Base-by-base conservation (phyloP, 2,329 filamentous ascomycete species). In the Talaromyces sp. region DNA sequence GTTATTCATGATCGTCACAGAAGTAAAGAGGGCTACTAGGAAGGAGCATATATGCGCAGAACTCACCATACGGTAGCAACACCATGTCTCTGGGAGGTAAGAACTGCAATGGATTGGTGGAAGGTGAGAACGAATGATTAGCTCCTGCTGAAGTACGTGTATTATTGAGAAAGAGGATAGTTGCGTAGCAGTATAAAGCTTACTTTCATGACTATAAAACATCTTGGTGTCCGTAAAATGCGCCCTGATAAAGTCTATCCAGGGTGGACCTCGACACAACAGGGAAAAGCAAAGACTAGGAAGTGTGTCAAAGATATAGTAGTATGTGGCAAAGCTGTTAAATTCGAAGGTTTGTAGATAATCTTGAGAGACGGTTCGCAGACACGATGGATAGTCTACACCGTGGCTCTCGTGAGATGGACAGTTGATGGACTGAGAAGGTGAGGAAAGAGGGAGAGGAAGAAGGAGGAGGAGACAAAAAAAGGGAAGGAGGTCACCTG, bases 141-240 rank as follows among this genome's bases (percentile, higher is more conserved):
- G 36, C 45, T 33, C 31, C 22, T 43, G 39, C 45, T 52, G 28
- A 56, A 52, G 8, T 45, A 25, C 37, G 36, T 35, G 15, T 25
- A n/a, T 37, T 17, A n/a, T 41, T 15, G 43, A 55, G 33, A 19
- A 40, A 9, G 17, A 35, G 31, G 37, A 51, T n/a, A 11, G 10
- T 19, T 43, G 13, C 28, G 51, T 21, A 7, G 22, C 50, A 28
- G 35, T 35, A 28, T 11, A 3, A 25, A 17, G 75, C 86, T 70
- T 78, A 94, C 93, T 90, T 75, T 97, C 92, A 76, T 96, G 90
- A 67, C 89, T 95, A 77, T 96, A 97, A 72, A 97, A 97, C 92
- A 97, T 97, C 59, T 60, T 40, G 45, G 35, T 28, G 39, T 21
- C 5, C 33, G 17, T 5, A 48, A 25, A n/a, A 21, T 17, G 28